phyloP scores from a whole-genome alignment of 192 early-diverging fungal genomes.

The Linnemannia elongata region DNA sequence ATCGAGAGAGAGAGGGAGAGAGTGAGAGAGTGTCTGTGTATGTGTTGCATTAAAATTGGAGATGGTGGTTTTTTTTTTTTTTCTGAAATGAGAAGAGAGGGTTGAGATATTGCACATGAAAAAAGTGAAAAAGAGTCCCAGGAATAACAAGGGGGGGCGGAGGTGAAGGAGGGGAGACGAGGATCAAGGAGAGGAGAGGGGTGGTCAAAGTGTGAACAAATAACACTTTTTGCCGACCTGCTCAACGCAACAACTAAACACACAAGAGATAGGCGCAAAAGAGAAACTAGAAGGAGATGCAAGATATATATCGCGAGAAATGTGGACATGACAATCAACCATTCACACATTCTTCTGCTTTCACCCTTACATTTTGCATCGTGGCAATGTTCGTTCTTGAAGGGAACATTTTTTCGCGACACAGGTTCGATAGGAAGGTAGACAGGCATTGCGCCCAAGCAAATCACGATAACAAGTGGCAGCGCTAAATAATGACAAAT shows the following conservation, averaged over 20 bases:
- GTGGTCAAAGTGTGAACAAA: background rate
- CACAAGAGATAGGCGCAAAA: background rate
- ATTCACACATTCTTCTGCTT: background rate
- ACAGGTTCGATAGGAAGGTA: background rate
- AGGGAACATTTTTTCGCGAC: background rate
- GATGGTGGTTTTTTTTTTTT: slow-evolving; percentile 7
- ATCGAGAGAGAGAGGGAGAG: background rate
- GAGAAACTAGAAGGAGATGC: background rate
- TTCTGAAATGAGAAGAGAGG: background rate
- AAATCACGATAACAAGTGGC: too few relatives aligned
- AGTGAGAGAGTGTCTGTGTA: too few relatives aligned
- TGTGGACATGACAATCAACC: background rate
- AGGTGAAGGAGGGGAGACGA: too few relatives aligned
- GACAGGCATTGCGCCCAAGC: background rate
- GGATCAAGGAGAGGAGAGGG: background rate
- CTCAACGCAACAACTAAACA: background rate
- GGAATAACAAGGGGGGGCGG: too few relatives aligned
- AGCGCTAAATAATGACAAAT: background rate
- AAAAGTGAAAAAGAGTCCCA: too few relatives aligned
- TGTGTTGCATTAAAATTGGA: background rate
- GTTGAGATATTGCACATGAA: too few relatives aligned
- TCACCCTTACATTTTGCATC: background rate
- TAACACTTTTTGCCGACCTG: background rate
- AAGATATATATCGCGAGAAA: background rate
- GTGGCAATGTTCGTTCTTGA: background rate